Evolutionary conservation across 2,329 filamentous ascomycete genomes (phyloP).

Genomic region (Fusarium sp.): DNA sequence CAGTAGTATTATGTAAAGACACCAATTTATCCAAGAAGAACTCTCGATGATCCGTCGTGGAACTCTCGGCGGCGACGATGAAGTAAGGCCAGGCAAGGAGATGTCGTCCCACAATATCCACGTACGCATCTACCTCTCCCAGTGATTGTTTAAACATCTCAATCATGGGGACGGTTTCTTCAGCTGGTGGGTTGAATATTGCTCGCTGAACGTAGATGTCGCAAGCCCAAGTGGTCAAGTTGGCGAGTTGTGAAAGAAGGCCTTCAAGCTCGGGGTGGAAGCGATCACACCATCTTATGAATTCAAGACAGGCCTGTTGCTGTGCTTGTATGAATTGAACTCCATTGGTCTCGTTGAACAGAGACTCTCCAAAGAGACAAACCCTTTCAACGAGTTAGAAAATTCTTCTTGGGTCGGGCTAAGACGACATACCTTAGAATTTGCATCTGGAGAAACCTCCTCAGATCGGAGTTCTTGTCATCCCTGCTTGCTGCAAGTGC

Average conservation of each 20-base stretch:
- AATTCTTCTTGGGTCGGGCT: rapidly evolving
- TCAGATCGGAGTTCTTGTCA: conserved; percentile 22
- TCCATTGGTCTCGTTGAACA: conserved; percentile 41
- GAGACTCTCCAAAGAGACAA: conserved; percentile 43
- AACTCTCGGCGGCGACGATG: conserved; percentile 44
- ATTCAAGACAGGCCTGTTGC: conserved; percentile 39
- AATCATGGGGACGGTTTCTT: conserved; percentile 30
- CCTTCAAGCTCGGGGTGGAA: conserved; percentile 42
- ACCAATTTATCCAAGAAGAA: conserved; percentile 43
- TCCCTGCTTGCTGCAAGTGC: conserved; percentile 19
- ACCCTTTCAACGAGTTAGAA: conserved; percentile 18
- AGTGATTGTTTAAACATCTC: conserved; percentile 40
- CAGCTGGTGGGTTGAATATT: conserved; percentile 32
- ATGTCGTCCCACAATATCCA: conserved; percentile 41
- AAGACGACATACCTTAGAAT: conserved; percentile 22
- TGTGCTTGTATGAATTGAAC: conserved; percentile 44
- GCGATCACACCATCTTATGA: conserved; percentile 42
- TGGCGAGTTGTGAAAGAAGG: conserved; percentile 35
- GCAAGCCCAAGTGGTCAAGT: conserved; percentile 39
- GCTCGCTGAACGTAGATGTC: conserved; percentile 45
- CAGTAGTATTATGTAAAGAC: conserved; percentile 34
- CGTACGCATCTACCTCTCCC: conserved; percentile 35
- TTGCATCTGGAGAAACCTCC: conserved; percentile 43
- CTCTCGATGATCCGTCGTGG: conserved; percentile 34
- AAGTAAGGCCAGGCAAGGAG: conserved; percentile 45